These are phyloP conservation scores for Xerocomus potaroensis DNA, from an alignment of 768 basidiomycete genomes.

Conservation along the genomic window DNA sequence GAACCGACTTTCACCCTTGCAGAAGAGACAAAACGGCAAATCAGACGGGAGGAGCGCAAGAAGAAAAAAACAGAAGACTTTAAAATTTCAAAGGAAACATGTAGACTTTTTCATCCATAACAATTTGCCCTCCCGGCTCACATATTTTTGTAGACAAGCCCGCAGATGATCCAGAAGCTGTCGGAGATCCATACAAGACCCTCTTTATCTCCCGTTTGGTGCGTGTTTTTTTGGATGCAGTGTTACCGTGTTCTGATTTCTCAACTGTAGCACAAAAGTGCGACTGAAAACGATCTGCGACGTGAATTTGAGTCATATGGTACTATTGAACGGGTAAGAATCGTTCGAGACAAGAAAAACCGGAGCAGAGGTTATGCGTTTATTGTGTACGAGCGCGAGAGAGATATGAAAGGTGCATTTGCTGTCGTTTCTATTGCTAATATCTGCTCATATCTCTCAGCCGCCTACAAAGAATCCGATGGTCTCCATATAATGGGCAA, in stretches of 20 bases:
- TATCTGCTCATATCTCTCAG: constrained; percentile 35
- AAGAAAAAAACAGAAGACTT: constrained; percentile 73
- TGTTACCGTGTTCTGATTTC: constrained; percentile 11
- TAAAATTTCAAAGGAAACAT: constrained; percentile 77
- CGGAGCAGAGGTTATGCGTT: constrained; percentile 93
- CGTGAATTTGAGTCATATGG: constrained; percentile 96
- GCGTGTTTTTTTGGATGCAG: constrained; percentile 14
- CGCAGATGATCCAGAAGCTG: constrained; percentile 82
- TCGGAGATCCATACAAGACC: constrained; percentile 98
- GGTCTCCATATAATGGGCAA: constrained; percentile 95
- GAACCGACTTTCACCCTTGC: constrained; percentile 77
- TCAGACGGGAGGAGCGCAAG: constrained; percentile 73
- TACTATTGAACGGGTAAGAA: constrained; percentile 88
- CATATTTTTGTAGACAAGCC: constrained; percentile 71
- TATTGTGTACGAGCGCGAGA: constrained; percentile 94
- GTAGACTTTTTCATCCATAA: constrained; percentile 45
- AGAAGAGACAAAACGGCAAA: constrained; percentile 77
- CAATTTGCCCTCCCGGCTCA: constrained; percentile 4
- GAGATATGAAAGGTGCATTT: constrained; percentile 93
- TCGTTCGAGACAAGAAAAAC: constrained; percentile 87
- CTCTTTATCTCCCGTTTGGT: constrained; percentile 94
- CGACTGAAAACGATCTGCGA: constrained; percentile 87
- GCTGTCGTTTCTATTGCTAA: constrained; percentile 8
- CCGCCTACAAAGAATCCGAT: constrained; percentile 98
- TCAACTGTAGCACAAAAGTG: constrained; percentile 72